Base-by-base conservation (phyloP, 306 rosid genomes). In the Styphnolobium japonicum region DNA sequence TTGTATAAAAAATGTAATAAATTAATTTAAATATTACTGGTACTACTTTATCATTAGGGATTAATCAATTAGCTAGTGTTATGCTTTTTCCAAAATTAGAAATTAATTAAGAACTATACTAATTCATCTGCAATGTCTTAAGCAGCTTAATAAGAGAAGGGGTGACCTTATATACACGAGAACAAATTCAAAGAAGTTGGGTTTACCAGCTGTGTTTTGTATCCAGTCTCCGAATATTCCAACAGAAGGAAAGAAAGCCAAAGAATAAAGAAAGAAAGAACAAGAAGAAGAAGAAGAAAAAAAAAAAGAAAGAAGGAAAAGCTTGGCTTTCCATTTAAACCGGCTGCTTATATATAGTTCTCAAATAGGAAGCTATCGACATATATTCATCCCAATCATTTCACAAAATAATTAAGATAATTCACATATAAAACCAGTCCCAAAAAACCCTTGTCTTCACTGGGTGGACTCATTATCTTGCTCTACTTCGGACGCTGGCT, bases 401-500 rank as follows among this genome's bases (percentile, higher is more conserved):
- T 52, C 45, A 57, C 66, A 82, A 76, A 78, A 45, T 45, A 68
- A 49, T 64, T 76, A 82, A 74, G 64, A 78, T 48, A 83, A 78
- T 67, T 79, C 69, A 79, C 78, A 84, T 83, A 29, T 49, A 48
- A 46, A 39, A 52, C 33, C 42, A 39, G 33, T 66, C 58, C 40
- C 55, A 29, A 67, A 67, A 72, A 49, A 52, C 34, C 52, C 22
- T 67, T 40, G 25, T 22, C 14, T 33, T 65, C 21, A 86, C 76
- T 80, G 90, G 80, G 82, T 82, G 76, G 92, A 86, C 31, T 92
- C 91, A 60, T 92, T 89, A 82, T 94, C 97, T 82, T 94, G 97
- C 74, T 94, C 98, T 6, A 92, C 95, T 75, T 94, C 98, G 4
- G 98, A 94, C 48, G 98, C 97, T 11, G 97, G 97, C 5, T 94